These are phyloP conservation scores for Lathyrus aphaca DNA, from an alignment of 306 rosid species.

Conservation along the genomic window DNA sequence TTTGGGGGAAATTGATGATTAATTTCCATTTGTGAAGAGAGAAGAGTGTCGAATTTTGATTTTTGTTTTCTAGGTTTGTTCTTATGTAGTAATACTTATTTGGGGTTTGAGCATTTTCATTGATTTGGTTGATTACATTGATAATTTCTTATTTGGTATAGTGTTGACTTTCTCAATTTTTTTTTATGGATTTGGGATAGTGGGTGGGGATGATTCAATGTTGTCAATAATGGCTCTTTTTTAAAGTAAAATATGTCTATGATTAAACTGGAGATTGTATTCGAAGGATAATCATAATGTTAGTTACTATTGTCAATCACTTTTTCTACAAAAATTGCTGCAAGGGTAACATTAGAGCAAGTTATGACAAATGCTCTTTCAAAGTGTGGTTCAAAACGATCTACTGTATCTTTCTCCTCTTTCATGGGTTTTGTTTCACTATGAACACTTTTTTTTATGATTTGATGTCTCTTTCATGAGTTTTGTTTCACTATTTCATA, in stretches of 20 bases:
- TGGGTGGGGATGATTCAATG: conserved; percentile 15
- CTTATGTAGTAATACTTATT: not conserved
- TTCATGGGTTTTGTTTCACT: too few relatives aligned
- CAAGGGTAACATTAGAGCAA: conserved; percentile 84
- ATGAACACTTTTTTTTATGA: too few relatives aligned
- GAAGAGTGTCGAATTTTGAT: too few relatives aligned
- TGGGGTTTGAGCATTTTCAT: conserved; percentile 6
- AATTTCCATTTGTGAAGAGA: too few relatives aligned
- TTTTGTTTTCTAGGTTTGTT: not conserved
- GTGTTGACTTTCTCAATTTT: conserved; percentile 12
- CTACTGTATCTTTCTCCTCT: too few relatives aligned
- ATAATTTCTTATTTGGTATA: conserved; percentile 3
- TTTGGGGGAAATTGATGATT: too few relatives aligned
- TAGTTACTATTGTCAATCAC: conserved; percentile 37
- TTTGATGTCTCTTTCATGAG: too few relatives aligned
- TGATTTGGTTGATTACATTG: conserved; percentile 22
- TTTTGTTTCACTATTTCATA: too few relatives aligned
- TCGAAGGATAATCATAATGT: conserved; percentile 14
- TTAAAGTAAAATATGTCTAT: conserved; percentile 9
- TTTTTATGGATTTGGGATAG: not conserved
- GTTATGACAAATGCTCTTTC: conserved; percentile 87
- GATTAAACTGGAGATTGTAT: conserved; percentile 32
- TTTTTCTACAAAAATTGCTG: conserved; percentile 71
- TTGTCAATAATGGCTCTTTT: not conserved
- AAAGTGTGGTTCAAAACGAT: conserved; percentile 75